A percentile compares a stretch with the other conserved stretches of the same genome.
Evolutionary conservation across 192 early-diverging fungal species (phyloP).

Genomic region (Podila epigama): DNA sequence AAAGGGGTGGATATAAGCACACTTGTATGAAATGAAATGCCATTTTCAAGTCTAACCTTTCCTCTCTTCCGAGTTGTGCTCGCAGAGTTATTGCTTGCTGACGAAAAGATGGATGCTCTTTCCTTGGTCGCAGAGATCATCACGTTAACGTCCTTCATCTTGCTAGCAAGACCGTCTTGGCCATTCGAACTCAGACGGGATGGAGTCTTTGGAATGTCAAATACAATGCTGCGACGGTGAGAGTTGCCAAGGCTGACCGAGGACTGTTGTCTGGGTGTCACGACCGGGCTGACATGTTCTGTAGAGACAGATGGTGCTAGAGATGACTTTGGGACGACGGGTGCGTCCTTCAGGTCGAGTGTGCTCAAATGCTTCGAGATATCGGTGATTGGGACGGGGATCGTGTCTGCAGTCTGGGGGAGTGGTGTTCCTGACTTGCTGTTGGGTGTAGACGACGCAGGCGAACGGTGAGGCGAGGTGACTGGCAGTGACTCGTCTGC

Average conservation of each 20-base stretch:
- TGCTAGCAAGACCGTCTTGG: slow-evolving; percentile 1
- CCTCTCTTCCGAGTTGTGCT: slow-evolving; percentile 33
- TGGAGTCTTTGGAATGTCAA: slow-evolving; percentile 20
- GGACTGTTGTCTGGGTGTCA: slow-evolving; percentile 5
- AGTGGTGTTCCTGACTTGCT: slow-evolving; percentile 40
- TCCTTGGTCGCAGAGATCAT: slow-evolving; percentile 20
- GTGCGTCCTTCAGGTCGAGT: slow-evolving; percentile 21
- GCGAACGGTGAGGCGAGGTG: slow-evolving; percentile 11
- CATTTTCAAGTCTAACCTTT: too few relatives aligned
- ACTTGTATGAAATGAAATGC: too few relatives aligned
- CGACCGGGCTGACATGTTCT: too few relatives aligned
- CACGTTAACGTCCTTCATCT: slow-evolving; percentile 40
- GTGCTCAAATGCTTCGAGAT: slow-evolving; percentile 35
- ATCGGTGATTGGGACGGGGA: slow-evolving; percentile 30
- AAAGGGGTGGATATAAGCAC: too few relatives aligned
- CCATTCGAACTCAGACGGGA: slow-evolving; percentile 9
- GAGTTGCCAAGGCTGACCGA: background rate
- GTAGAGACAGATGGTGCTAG: slow-evolving; percentile 1
- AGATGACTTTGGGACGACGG: slow-evolving; percentile 6
- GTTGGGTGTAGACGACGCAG: slow-evolving; percentile 32
- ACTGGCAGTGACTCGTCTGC: slow-evolving; percentile 5
- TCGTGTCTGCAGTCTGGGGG: slow-evolving; percentile 34
- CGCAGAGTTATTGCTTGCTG: background rate
- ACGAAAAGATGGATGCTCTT: slow-evolving; percentile 32
- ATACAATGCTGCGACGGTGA: slow-evolving; percentile 36